Percentiles rank a stretch among this genome's conserved stretches.
phyloP scores from a whole-genome alignment of 164 flowering plant species.

The Vitis rupestris region DNA sequence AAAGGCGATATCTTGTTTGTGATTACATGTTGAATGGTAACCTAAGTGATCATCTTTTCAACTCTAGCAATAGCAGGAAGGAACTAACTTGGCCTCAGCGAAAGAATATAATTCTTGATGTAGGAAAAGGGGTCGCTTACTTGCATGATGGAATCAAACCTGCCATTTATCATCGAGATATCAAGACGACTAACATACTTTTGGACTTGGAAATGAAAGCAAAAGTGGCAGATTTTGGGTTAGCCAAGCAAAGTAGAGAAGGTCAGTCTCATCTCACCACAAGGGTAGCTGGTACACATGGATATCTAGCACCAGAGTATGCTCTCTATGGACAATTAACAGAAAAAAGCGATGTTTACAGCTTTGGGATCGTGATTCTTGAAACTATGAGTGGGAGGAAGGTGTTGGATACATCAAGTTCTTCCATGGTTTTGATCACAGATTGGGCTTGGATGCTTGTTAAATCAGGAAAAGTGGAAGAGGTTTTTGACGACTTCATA shows the following conservation, averaged over 20 bases:
- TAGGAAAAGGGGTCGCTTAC: constrained; percentile 38
- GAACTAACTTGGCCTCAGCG: constrained; percentile 35
- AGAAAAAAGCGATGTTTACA: constrained; percentile 43
- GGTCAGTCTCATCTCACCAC: constrained; percentile 42
- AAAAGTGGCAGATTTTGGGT: constrained; percentile 36
- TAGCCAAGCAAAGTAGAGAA: constrained; percentile 30
- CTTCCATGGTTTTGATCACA: constrained; percentile 26
- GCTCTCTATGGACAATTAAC: constrained; percentile 41
- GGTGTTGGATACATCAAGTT: constrained; percentile 23
- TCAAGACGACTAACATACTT: constrained; percentile 35
- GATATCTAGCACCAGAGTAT: constrained; percentile 39
- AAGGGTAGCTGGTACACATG: constrained; percentile 36
- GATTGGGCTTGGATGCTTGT: constrained; percentile 43
- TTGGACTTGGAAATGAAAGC: constrained; percentile 36
- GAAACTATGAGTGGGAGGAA: constrained; percentile 38
- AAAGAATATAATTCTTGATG: constrained; percentile 38
- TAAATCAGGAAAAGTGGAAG: constrained; percentile 23
- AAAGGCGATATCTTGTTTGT: constrained; percentile 32
- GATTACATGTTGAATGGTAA: constrained; percentile 42
- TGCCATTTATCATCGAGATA: constrained; percentile 34
- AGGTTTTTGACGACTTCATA: constrained; percentile 25
- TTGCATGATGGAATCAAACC: constrained; percentile 38
- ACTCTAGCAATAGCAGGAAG: not conserved
- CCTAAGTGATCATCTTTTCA: constrained; percentile 24
- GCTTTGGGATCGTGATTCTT: constrained; percentile 39